These are phyloP conservation scores for Trichophyton schoenleinii DNA, from an alignment of 2,329 filamentous ascomycete genomes.

Conservation along the genomic window DNA sequence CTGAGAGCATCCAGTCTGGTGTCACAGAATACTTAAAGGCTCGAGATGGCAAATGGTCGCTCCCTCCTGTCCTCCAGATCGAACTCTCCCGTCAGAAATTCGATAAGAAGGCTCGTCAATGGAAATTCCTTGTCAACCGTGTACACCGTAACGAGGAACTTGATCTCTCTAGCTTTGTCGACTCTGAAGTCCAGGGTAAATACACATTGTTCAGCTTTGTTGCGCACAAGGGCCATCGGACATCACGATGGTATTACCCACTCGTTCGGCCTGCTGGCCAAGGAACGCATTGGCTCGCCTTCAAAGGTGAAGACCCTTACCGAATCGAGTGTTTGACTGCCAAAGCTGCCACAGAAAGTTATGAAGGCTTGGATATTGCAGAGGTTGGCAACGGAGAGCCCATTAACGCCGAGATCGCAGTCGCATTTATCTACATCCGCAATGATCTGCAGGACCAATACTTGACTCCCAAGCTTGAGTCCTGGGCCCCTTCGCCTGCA, in stretches of 20 bases:
- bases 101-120: constrained; percentile 41
- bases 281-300: constrained; percentile 46
- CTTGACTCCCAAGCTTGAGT: constrained; percentile 23
- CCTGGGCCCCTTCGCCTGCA: neutral
- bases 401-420: constrained; percentile 39
- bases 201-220: constrained; percentile 50
- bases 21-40: constrained; percentile 22
- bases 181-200: constrained; percentile 25
- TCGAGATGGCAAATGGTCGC: constrained; percentile 29
- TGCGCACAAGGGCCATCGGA: constrained; percentile 47
- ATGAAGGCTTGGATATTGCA: constrained; percentile 35
- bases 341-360: constrained; percentile 41
- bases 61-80: constrained; percentile 41
- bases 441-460: constrained; percentile 34
- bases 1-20: constrained; percentile 27
- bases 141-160: constrained; percentile 46
- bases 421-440: constrained; percentile 45
- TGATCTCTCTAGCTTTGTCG: constrained; percentile 29
- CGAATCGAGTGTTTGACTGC: constrained; percentile 45
- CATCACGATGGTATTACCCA: constrained; percentile 48
- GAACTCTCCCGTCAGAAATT: constrained; percentile 47
- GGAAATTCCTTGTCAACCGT: constrained; percentile 44
- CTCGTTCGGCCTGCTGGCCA: constrained; percentile 47
- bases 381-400: constrained; percentile 27
- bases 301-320: constrained; percentile 44